Base-by-base conservation (phyloP, 1,139 yeast species). In the Protomyces inundatus region DNA sequence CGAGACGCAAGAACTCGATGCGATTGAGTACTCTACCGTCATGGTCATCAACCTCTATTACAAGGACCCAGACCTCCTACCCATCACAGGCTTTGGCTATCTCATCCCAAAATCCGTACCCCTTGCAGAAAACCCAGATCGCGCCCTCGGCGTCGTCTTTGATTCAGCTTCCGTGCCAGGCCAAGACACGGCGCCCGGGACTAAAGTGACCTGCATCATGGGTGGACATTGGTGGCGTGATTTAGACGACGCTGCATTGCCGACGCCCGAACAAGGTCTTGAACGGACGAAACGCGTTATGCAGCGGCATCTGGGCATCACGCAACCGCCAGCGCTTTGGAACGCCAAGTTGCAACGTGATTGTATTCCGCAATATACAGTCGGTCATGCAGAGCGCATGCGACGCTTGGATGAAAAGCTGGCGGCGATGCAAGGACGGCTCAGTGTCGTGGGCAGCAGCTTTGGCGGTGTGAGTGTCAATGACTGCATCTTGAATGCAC, bases 191-290 rank as follows among this genome's bases (percentile, higher is more conserved):
- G 62, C 65, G 6, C 68, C 59, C 10, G 85, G 86, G 68, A 82
- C 89, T 5, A 89, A 88, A 69, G 74, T 91, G 59, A 93, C 98
- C 0, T 81, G 90, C 42, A 93, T 93, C 97, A 77, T 90, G 72
- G 97, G 97, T 0, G 98, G 97, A 0, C 87, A 87, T 71, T 80
- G 81, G 71, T 79, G 83, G 78, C 70, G 73, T 12, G 71, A 73
- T 34, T 55, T 63, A 7, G 54, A 67, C 3, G 71, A 73, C 7
- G 67, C 70, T 10, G 77, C 76, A 3, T 71, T 81, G 1, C 87
- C 86, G 5, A 78, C 82, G 3, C 73, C 75, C n/a, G 74, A 74
- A n/a, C 75, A 79, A 51, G 80, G 80, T 55, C 71, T 80, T 30
- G 73, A 75, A 37, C 76, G 80, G 6, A 82, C 84, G 0, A 79